Evolutionary conservation across 345 rosid genomes (phyloP), one percentile per base, ranked within the genome.

Genomic region (Bruguiera gymnorhiza): DNA sequence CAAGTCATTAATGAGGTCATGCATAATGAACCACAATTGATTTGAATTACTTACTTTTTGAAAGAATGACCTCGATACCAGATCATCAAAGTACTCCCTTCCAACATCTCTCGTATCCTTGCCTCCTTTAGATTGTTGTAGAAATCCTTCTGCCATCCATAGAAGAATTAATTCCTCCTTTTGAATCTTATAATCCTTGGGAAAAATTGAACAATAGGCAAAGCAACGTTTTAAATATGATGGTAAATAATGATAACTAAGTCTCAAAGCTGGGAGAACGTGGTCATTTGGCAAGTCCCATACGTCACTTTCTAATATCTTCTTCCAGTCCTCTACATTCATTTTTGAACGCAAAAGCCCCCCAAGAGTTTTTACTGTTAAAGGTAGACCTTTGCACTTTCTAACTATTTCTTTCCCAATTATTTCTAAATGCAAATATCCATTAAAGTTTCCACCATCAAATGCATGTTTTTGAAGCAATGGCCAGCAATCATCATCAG

Each of bases 141-240:
- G 29, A 52, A 75, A 60, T n/a, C 69, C 70, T 52, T 69, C 78
- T 8, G 78, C 78, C 74, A 75, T 75, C 74, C 74, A 75, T n/a
- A 70, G 39, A 23, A 52, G 39, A 8, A 66, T 20, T 7, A 66
- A 32, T 66, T 66, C 50, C 19, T 53, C 46, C 16, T 30, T 32
- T 23, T 11, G 2, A 15, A 53, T 53, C 34, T 21, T 8, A 31
- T 66, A 53, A 19, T 65, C 57, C 32, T 65, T 20, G 2, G 69
- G 69, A 65, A 65, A 65, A 26, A 62, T 62, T 1, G 66, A 27
- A 29, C 63, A 31, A 29, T 31, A 60, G 30, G 63, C 39, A 60
- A 60, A 30, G 34, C 64, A 61, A 19, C 8, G 64, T 32, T 61
- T 61, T 13, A 61, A 8, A 32, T 61, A 27, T 6, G 67, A 64